phyloP scores from a whole-genome alignment of 2,329 filamentous ascomycete genomes.

The Colletotrichum gloeosporioides region DNA sequence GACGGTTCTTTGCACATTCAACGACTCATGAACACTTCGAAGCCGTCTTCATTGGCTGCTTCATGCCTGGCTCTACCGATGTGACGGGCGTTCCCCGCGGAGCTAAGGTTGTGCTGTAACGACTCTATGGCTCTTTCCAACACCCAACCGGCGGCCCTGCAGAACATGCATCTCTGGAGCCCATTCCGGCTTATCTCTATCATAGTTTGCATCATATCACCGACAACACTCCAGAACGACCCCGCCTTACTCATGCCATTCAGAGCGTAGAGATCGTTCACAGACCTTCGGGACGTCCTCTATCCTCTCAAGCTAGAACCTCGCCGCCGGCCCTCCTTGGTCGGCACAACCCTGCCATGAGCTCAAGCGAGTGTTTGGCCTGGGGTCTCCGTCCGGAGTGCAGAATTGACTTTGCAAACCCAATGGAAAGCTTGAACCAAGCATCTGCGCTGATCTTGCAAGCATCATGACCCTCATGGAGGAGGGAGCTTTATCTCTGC shows the following conservation, averaged over 20 bases:
- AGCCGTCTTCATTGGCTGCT: not conserved
- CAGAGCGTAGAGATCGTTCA: not conserved
- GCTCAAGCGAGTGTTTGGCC: not conserved
- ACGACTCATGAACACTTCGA: constrained; percentile 2
- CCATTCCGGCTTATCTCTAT: constrained; percentile 21
- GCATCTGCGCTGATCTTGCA: constrained; percentile 10
- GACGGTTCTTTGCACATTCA: not conserved
- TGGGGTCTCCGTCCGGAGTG: constrained; percentile 1
- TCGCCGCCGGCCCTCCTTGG: not conserved
- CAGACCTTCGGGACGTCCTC: not conserved
- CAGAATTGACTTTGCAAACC: not conserved
- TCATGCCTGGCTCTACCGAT: not conserved
- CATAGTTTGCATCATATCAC: constrained; percentile 19
- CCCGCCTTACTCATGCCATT: not conserved
- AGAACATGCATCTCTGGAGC: constrained; percentile 18
- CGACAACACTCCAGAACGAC: not conserved
- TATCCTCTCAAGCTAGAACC: not conserved
- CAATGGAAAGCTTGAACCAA: constrained; percentile 5
- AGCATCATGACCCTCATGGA: constrained; percentile 6
- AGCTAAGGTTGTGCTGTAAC: constrained; percentile 1
- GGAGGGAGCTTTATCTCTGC: constrained; percentile 21
- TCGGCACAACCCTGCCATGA: not conserved
- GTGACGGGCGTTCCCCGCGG: constrained; percentile 7
- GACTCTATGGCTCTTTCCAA: not conserved
- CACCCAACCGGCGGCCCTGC: constrained; percentile 2